Conservation (phyloP, 768 basidiomycete genomes). For the Suillus discolor region DNA sequence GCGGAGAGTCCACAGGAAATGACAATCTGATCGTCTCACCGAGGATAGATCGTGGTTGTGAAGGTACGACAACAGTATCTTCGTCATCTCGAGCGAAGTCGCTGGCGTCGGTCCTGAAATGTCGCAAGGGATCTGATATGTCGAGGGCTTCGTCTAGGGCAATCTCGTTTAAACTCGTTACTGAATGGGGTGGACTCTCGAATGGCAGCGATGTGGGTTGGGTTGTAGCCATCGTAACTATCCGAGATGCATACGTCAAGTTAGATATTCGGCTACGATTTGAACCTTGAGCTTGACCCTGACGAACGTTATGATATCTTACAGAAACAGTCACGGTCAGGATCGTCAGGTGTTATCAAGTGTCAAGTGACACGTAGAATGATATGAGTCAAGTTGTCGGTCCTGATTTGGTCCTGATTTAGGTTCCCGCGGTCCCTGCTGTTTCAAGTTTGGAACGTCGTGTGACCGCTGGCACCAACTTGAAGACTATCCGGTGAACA, state of each 20-base stretch:
- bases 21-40: slow-evolving; percentile 51
- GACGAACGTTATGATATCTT: neutral
- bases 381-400: too few relatives aligned
- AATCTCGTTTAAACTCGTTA: slow-evolving; percentile 33
- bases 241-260: neutral
- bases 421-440: neutral
- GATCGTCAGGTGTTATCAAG: too few relatives aligned
- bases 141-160: slow-evolving; percentile 58
- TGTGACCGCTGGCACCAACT: too few relatives aligned
- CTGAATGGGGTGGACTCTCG: slow-evolving; percentile 14
- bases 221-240: slow-evolving; percentile 7
- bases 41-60: slow-evolving; percentile 52
- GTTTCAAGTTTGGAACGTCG: neutral
- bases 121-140: slow-evolving; percentile 58
- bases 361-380: too few relatives aligned
- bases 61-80: slow-evolving; percentile 46
- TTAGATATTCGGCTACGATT: neutral
- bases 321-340: too few relatives aligned
- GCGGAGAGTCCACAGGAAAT: slow-evolving; percentile 25
- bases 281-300: neutral
- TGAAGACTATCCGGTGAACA: neutral
- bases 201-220: slow-evolving; percentile 6
- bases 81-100: slow-evolving; percentile 24
- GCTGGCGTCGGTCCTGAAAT: slow-evolving; percentile 49
- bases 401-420: neutral